Base-by-base conservation (phyloP, 257 asterid genomes). In the Ilex asprella region DNA sequence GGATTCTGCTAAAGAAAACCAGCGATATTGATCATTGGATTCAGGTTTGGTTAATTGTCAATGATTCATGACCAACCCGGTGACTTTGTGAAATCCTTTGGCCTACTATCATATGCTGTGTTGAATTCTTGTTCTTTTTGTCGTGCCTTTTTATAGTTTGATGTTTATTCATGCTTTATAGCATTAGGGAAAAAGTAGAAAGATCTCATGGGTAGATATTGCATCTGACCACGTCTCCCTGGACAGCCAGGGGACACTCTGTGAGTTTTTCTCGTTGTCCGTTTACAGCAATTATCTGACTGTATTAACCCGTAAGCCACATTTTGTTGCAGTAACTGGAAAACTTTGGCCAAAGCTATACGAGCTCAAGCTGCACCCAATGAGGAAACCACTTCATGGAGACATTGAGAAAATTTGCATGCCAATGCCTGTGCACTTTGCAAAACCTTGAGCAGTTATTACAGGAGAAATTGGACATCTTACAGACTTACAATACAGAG, bases 281-380 rank as follows among this genome's bases (percentile, higher is more conserved):
- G 3, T 46, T 10, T 10, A 11, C 13, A 10, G 13, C 15, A 10
- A 46, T 14, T 46, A 10, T 10, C n/a, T 10, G 13, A 46, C 3
- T 10, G 15, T 10, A 10, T 46, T 46, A 46, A 46, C 52, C n/a
- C 3, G 52, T 46, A 30, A 32, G 61, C 30, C 2, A 13, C 43
- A 16, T 9, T 14, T 51, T 51, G 16, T 47, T 53, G 50, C 86
- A 86, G 95, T 86, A 75, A 86, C 88, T 54, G 95, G 95, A 41
- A 86, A 86, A 70, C 80, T 86, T 35, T 86, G 95, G 95, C 95
- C 88, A 6, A 86, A 79, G 80, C 68, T 83, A 6, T 86, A 65
- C 47, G 91, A 86, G 77, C 73, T 86, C 60, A 81, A 77, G 77
- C 71, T 81, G 80, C 79, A 50, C 1, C 80, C 72, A 10, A 13